Percentiles rank a stretch among this genome's conserved stretches.
phyloP scores from a whole-genome alignment of 495 filamentous ascomycete species.

The Xylaria scruposa region DNA sequence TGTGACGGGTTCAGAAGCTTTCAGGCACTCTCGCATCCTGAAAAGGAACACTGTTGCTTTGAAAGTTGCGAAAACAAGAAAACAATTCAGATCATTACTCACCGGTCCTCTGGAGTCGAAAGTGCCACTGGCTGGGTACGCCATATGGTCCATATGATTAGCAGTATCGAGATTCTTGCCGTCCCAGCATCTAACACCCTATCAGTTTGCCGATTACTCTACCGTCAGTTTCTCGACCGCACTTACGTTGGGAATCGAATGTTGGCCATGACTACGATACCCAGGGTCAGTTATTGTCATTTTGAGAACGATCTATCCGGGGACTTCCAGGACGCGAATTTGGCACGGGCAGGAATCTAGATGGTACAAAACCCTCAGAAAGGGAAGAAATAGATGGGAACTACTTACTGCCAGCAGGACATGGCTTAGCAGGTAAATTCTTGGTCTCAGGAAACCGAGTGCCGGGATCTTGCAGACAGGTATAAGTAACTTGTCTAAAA shows the following conservation, averaged over 20 bases:
- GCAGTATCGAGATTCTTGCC: slow-evolving; percentile 43
- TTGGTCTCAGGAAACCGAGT: slow-evolving; percentile 38
- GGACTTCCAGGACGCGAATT: not conserved
- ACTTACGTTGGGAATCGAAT: slow-evolving; percentile 46
- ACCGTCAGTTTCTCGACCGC: not conserved
- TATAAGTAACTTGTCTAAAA: slow-evolving; percentile 41
- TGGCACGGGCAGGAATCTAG: not conserved
- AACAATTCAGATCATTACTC: no score
- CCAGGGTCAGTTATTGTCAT: slow-evolving; percentile 4
- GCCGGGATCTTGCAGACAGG: slow-evolving; percentile 31
- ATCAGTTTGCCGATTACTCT: not conserved
- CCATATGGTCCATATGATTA: slow-evolving; percentile 44
- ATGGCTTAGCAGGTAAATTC: slow-evolving; percentile 34
- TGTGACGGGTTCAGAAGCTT: no score
- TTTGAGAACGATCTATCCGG: not conserved
- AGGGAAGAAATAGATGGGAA: not conserved
- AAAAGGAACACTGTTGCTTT: no score
- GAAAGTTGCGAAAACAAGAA: no score
- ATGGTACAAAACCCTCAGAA: not conserved
- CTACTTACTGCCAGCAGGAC: slow-evolving; percentile 28
- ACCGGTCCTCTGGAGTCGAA: slow-evolving; percentile 38
- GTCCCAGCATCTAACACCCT: slow-evolving; percentile 40
- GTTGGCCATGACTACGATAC: slow-evolving; percentile 41
- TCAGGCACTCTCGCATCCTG: no score
- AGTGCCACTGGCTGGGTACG: slow-evolving; percentile 41